A percentile compares a stretch with the other conserved stretches of the same genome.
phyloP scores from a whole-genome alignment of 2,329 filamentous ascomycete genomes.

The Trichophyton simii region DNA sequence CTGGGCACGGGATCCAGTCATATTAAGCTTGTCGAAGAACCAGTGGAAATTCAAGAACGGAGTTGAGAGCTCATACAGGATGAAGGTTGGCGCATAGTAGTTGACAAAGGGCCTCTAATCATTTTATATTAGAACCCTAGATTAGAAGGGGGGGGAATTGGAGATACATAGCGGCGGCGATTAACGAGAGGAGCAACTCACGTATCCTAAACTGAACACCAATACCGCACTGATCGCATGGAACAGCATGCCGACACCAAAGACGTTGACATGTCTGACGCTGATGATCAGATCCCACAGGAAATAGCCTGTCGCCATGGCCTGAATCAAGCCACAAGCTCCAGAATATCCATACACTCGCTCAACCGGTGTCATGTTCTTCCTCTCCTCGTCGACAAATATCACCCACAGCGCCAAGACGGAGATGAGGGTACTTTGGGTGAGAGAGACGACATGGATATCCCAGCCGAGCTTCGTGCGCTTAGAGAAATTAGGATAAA shows the following conservation, averaged over 20 bases:
- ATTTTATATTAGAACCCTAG: not conserved
- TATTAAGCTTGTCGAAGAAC: conserved; percentile 56
- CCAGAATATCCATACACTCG: conserved; percentile 52
- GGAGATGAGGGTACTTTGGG: conserved; percentile 48
- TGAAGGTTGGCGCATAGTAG: conserved; percentile 52
- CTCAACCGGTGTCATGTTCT: conserved; percentile 40
- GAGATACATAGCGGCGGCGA: not conserved
- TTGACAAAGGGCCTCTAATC: conserved; percentile 51
- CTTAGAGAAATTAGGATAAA: conserved; percentile 41
- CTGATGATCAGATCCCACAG: conserved; percentile 51
- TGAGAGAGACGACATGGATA: conserved; percentile 51
- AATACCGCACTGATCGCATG: conserved; percentile 49
- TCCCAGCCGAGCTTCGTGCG: conserved; percentile 54
- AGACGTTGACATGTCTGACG: conserved; percentile 42
- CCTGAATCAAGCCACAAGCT: conserved; percentile 45
- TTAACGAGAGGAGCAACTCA: conserved; percentile 31
- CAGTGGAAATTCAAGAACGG: conserved; percentile 58
- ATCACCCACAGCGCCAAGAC: conserved; percentile 47
- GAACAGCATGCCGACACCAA: conserved; percentile 49
- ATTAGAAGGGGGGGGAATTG: not conserved
- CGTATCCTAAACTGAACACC: conserved; percentile 52
- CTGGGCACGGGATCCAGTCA: conserved; percentile 49
- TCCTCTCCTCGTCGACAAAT: conserved; percentile 43
- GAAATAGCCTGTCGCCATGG: conserved; percentile 51
- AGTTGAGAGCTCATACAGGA: conserved; percentile 55